Evolutionary conservation across 345 rosid genomes (phyloP).

Genomic region (Limnanthes douglasii): DNA sequence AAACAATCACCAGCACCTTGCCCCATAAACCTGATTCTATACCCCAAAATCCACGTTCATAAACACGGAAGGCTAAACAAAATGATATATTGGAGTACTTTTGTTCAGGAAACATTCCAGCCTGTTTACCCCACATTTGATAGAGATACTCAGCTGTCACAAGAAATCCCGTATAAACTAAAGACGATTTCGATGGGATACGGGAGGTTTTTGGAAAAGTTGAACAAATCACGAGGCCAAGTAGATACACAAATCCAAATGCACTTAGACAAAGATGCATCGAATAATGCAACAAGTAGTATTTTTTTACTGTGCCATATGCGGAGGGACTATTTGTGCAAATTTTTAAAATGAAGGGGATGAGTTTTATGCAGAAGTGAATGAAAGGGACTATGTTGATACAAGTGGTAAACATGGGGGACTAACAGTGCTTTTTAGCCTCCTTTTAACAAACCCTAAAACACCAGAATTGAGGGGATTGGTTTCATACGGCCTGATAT

Average conservation of each 20-base stretch:
- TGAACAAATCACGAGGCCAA: constrained; percentile 69
- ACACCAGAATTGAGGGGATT: constrained; percentile 41
- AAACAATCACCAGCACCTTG: constrained; percentile 79
- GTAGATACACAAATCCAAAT: constrained; percentile 68
- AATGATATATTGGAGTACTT: constrained; percentile 42
- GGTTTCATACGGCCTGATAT: constrained; percentile 27
- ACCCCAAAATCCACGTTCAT: constrained; percentile 84
- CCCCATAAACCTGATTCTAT: constrained; percentile 76
- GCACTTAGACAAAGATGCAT: constrained; percentile 72
- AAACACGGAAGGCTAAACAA: constrained; percentile 53
- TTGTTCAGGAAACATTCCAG: constrained; percentile 94
- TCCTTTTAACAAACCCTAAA: constrained; percentile 53
- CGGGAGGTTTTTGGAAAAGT: constrained; percentile 78
- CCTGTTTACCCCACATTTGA: constrained; percentile 93
- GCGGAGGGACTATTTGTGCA: no score
- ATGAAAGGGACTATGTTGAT: no score
- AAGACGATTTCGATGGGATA: constrained; percentile 64
- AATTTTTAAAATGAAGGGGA: no score
- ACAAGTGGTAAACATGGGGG: no score
- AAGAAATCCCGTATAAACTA: constrained; percentile 57
- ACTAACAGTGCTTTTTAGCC: no score
- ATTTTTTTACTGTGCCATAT: constrained; percentile 93
- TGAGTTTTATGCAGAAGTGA: no score
- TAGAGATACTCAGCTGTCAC: constrained; percentile 75
- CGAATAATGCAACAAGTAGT: constrained; percentile 61